Percentiles rank a stretch among this genome's conserved stretches.
Conservation (phyloP, 108 stramenopile genomes). For the Parmales sp. region DNA sequence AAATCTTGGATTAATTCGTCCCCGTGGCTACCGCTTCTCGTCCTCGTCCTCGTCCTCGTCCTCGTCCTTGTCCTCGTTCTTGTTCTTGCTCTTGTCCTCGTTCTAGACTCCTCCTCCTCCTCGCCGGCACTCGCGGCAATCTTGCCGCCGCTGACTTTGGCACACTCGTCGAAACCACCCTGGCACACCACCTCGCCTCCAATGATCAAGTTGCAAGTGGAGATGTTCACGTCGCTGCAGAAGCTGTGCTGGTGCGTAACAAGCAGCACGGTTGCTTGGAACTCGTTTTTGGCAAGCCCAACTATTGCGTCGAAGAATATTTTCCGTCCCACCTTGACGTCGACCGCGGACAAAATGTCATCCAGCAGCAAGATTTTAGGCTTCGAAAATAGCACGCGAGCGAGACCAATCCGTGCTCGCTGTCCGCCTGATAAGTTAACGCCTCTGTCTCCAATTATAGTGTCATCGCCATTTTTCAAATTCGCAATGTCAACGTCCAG, state of each 20-base stretch:
- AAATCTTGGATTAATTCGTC: neutral
- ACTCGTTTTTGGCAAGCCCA: conserved; percentile 30
- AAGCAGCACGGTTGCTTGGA: conserved; percentile 48
- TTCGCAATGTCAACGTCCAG: conserved; percentile 56
- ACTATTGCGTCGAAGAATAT: conserved; percentile 71
- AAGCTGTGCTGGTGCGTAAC: conserved; percentile 91
- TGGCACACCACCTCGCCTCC: conserved; percentile 43
- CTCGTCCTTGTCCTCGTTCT: neutral
- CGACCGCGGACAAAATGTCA: conserved; percentile 90
- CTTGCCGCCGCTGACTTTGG: conserved; percentile 39
- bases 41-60: neutral
- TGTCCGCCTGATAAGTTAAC: conserved; percentile 89
- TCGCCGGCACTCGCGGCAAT: neutral
- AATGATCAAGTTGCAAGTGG: conserved; percentile 47
- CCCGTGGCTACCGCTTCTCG: neutral
- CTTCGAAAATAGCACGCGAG: conserved; percentile 50
- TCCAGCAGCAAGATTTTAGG: conserved; percentile 69
- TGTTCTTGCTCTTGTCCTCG: conserved; percentile 17
- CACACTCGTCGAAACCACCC: conserved; percentile 59
- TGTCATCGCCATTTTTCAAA: conserved; percentile 55
- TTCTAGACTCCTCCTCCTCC: conserved; percentile 18
- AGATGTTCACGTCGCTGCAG: conserved; percentile 38
- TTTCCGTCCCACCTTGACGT: conserved; percentile 63
- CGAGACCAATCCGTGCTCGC: conserved; percentile 72
- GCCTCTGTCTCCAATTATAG: conserved; percentile 83